A percentile compares a stretch with the other conserved stretches of the same genome.
phyloP scores from a whole-genome alignment of 1,284 basidiomycete species.

The Cutaneotrichosporon daszewskae region DNA sequence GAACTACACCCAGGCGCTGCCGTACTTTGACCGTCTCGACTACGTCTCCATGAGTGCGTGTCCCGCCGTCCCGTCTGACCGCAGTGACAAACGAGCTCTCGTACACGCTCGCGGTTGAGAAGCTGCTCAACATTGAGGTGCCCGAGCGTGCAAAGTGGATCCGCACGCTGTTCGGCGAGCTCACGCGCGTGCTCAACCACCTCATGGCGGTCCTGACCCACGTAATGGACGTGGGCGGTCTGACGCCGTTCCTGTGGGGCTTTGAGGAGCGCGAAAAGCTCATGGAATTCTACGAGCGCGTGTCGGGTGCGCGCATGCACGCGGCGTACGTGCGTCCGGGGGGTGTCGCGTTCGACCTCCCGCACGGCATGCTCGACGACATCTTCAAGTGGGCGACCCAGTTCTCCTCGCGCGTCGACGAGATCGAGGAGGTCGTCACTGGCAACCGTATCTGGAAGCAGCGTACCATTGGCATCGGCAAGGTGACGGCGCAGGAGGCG shows the following conservation, averaged over 20 bases:
- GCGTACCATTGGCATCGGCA: conserved; percentile 84
- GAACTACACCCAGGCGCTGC: conserved; percentile 95
- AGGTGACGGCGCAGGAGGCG: conserved; percentile 86
- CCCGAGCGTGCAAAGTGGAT: conserved; percentile 99
- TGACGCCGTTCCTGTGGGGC: conserved; percentile 99
- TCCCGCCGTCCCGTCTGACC: background rate
- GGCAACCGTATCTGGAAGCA: conserved; percentile 98
- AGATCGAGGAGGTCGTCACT: conserved; percentile 96
- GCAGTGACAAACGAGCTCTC: conserved; percentile 91
- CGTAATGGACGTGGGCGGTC: conserved; percentile 75
- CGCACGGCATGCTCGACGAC: conserved; percentile 92
- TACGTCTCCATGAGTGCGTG: conserved; percentile 95
- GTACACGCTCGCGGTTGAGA: conserved; percentile 96
- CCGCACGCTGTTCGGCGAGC: conserved; percentile 92
- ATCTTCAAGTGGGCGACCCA: conserved; percentile 98
- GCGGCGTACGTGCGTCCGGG: conserved; percentile 97
- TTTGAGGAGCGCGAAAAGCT: conserved; percentile 99
- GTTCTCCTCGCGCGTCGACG: conserved; percentile 76
- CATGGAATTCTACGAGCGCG: conserved; percentile 99
- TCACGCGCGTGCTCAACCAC: conserved; percentile 94
- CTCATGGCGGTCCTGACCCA: conserved; percentile 91
- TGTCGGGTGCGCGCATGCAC: conserved; percentile 94
- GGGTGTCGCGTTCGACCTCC: conserved; percentile 95
- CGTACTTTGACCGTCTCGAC: conserved; percentile 98
- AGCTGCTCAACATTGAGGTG: conserved; percentile 95